Evolutionary conservation across 345 rosid species (phyloP).

Genomic region (Eucalyptus melliodora): DNA sequence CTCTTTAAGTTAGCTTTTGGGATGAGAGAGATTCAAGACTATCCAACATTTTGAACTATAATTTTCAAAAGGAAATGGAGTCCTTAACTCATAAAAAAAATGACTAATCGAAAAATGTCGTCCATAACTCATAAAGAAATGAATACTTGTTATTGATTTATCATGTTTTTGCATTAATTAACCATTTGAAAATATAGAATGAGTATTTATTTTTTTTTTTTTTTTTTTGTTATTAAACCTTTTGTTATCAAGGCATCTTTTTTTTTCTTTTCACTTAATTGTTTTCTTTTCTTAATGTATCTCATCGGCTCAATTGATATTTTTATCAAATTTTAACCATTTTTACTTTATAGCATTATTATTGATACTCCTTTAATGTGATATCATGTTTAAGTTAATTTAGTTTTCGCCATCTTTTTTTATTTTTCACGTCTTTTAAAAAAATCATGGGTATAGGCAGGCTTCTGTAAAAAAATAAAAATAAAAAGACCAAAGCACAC

Average conservation of each 20-base stretch:
- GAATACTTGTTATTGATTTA: not conserved
- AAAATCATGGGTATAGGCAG: not conserved
- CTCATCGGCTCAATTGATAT: not conserved
- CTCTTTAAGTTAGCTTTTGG: no score
- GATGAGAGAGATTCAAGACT: no score
- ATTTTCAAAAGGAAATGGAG: not conserved
- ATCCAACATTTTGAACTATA: not conserved
- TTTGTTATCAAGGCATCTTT: not conserved
- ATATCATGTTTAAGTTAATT: not conserved
- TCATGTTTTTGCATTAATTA: not conserved
- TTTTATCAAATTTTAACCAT: not conserved
- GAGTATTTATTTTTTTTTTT: not conserved
- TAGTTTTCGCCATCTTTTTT: accelerated
- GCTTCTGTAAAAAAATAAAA: not conserved
- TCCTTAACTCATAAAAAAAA: not conserved
- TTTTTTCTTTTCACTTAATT: not conserved
- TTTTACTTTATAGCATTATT: not conserved
- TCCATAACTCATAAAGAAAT: no score
- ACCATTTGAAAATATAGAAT: not conserved
- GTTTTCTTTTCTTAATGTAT: not conserved
- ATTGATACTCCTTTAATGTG: not conserved
- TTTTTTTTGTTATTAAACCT: not conserved
- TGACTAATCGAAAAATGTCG: not conserved
- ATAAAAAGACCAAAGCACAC: not conserved
- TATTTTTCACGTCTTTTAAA: not conserved